Evolutionary conservation across 1,284 basidiomycete genomes (phyloP).

Genomic region (Apiotrichum laibachii): DNA sequence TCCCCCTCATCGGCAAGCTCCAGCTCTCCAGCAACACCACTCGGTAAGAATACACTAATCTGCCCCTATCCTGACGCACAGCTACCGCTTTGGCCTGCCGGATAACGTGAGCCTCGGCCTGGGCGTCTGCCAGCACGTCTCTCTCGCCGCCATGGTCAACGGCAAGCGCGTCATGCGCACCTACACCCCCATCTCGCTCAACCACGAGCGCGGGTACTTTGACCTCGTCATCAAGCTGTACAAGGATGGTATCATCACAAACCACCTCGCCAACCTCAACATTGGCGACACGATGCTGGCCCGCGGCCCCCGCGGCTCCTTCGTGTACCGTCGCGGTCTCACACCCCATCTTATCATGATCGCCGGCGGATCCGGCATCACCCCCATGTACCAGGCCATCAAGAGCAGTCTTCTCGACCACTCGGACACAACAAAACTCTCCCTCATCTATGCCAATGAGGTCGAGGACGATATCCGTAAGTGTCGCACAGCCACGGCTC

Average conservation of each 20-base stretch:
- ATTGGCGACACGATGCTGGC: conserved; percentile 81
- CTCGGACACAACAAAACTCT: conserved; percentile 73
- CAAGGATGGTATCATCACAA: conserved; percentile 94
- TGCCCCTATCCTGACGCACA: conserved; percentile 38
- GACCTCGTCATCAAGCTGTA: conserved; percentile 98
- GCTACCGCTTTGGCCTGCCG: conserved; percentile 87
- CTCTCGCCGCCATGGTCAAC: conserved; percentile 81
- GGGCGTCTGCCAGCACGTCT: conserved; percentile 95
- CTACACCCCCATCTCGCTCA: conserved; percentile 92
- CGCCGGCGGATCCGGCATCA: conserved; percentile 89
- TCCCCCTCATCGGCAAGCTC: conserved; percentile 75
- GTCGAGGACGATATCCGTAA: conserved; percentile 72
- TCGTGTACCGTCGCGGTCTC: conserved; percentile 69
- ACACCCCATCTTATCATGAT: conserved; percentile 87
- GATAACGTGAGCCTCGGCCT: conserved; percentile 73
- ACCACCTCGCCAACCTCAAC: conserved; percentile 72
- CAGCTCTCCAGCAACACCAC: conserved; percentile 92
- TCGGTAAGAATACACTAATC: conserved; percentile 58
- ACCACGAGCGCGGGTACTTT: conserved; percentile 89
- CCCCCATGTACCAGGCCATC: conserved; percentile 97
- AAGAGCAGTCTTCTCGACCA: conserved; percentile 79
- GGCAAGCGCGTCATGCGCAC: conserved; percentile 86
- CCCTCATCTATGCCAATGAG: conserved; percentile 95
- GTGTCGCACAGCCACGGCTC: conserved; percentile 9
- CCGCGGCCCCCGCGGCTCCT: conserved; percentile 95